Percentiles rank a stretch among this genome's conserved stretches.
These are phyloP conservation scores for Helicocarpus griseus DNA, from an alignment of 2,329 filamentous ascomycete species.

Conservation along the genomic window DNA sequence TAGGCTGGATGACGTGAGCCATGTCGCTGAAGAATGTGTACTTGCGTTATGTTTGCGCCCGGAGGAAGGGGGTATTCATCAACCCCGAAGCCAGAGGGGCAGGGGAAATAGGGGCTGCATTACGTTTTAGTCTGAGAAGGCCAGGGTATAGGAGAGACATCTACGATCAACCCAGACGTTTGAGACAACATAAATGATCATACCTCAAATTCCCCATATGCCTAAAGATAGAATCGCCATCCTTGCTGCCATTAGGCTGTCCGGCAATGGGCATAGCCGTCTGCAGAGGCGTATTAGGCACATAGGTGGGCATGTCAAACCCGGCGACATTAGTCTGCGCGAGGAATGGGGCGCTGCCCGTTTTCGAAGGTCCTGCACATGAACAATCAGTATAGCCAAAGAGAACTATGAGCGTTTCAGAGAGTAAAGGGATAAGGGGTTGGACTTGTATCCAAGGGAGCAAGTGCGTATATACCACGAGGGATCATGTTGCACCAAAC, in stretches of 20 bases:
- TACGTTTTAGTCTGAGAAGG: too few species aligned
- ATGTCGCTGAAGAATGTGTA: constrained; percentile 65
- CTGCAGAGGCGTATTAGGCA: constrained; percentile 61
- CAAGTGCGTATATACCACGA: too few species aligned
- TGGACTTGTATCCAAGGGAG: too few species aligned
- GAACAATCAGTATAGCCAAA: neutral
- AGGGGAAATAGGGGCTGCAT: constrained; percentile 56
- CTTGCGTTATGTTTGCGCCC: constrained; percentile 58
- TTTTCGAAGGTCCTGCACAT: constrained; percentile 23
- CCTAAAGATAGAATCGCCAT: constrained; percentile 59
- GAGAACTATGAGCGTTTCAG: too few species aligned
- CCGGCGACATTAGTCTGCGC: constrained; percentile 61
- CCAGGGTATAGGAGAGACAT: too few species aligned
- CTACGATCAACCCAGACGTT: too few species aligned
- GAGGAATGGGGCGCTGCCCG: constrained; percentile 58
- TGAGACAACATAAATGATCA: neutral
- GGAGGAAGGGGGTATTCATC: constrained; percentile 59
- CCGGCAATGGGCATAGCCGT: constrained; percentile 59
- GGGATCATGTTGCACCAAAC: too few species aligned
- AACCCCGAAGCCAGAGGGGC: constrained; percentile 60
- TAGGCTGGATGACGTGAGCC: constrained; percentile 63
- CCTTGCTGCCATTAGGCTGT: constrained; percentile 43
- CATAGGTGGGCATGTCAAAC: constrained; percentile 52
- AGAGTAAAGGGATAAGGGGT: too few species aligned
- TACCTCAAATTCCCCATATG: constrained; percentile 55